Percentiles rank a stretch among this genome's conserved stretches.
These are phyloP conservation scores for Samsoniella hepiali DNA, from an alignment of 2,329 filamentous ascomycete species.

Conservation along the genomic window DNA sequence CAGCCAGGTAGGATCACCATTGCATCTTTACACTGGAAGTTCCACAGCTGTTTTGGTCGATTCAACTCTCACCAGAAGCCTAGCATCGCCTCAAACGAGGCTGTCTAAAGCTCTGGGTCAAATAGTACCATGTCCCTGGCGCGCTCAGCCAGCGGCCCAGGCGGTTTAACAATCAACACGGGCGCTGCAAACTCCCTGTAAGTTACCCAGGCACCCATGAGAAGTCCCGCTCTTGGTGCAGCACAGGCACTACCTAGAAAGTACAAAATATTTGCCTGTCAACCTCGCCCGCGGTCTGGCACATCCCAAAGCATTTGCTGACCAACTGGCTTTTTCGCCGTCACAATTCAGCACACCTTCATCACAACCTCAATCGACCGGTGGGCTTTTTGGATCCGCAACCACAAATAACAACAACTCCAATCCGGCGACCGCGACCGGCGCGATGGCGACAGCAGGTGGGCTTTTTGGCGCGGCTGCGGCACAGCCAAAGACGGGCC, in stretches of 20 bases:
- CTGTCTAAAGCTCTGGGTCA: slow-evolving; percentile 13
- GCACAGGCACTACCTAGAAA: slow-evolving; percentile 9
- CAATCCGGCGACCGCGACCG: slow-evolving; percentile 25
- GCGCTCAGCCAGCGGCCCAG: slow-evolving; percentile 58
- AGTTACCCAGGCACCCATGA: slow-evolving; percentile 22
- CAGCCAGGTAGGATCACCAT: not conserved
- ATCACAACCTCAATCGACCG: slow-evolving; percentile 33
- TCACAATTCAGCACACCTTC: slow-evolving; percentile 26
- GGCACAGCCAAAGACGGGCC: slow-evolving; percentile 27
- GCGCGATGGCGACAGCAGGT: slow-evolving; percentile 35
- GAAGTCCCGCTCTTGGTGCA: slow-evolving; percentile 18
- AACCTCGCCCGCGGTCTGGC: not conserved
- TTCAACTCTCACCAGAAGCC: slow-evolving; percentile 11
- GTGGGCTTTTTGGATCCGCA: slow-evolving; percentile 37
- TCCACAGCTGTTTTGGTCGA: slow-evolving; percentile 13
- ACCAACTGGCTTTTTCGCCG: not conserved
- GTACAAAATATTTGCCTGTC: slow-evolving; percentile 15
- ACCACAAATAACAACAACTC: slow-evolving; percentile 27
- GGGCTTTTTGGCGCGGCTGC: slow-evolving; percentile 34
- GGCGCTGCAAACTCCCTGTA: slow-evolving; percentile 52
- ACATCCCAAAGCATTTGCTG: not conserved
- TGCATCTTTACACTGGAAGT: not conserved
- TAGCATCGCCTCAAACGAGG: slow-evolving; percentile 16
- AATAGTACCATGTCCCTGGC: slow-evolving; percentile 45
- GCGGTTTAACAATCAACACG: slow-evolving; percentile 62